A percentile compares a stretch with the other conserved stretches of the same genome.
Conservation (phyloP, 805 yeast genomes). For the Yarrowia sp. region DNA sequence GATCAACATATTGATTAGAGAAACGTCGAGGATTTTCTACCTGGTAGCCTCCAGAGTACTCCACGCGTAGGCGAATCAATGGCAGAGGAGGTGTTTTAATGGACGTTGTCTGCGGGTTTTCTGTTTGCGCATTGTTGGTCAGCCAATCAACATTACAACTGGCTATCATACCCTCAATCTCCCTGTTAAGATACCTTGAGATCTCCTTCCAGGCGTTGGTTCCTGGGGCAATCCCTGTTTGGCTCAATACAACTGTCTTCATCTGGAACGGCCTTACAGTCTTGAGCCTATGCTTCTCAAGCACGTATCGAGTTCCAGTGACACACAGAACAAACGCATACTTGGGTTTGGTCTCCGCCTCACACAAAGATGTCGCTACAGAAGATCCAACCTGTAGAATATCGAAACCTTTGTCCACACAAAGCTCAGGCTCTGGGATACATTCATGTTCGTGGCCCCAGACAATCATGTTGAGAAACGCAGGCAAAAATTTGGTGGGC, state of each 20-base stretch:
- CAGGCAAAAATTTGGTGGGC: slow-evolving; percentile 84
- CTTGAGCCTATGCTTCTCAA: slow-evolving; percentile 67
- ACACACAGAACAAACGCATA: slow-evolving; percentile 74
- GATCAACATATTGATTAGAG: slow-evolving; percentile 87
- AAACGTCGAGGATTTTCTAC: slow-evolving; percentile 92
- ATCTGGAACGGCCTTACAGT: slow-evolving; percentile 85
- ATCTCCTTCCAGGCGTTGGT: slow-evolving; percentile 67
- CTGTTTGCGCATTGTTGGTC: slow-evolving; percentile 44
- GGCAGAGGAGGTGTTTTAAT: slow-evolving; percentile 68
- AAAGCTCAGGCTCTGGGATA: slow-evolving; percentile 65
- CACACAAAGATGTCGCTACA: slow-evolving; percentile 86
- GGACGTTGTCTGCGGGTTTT: slow-evolving; percentile 23
- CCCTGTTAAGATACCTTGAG: slow-evolving; percentile 61
- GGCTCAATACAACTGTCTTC: slow-evolving; percentile 66
- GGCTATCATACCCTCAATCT: slow-evolving; percentile 71
- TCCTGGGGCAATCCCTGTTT: slow-evolving; percentile 65
- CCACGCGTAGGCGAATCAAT: slow-evolving; percentile 79
- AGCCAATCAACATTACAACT: slow-evolving; percentile 63
- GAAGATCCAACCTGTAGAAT: slow-evolving; percentile 94
- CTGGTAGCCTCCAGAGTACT: slow-evolving; percentile 88
- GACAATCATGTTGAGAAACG: slow-evolving; percentile 77
- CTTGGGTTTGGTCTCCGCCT: slow-evolving; percentile 80
- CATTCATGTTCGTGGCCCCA: slow-evolving; percentile 99
- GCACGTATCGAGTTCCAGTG: slow-evolving; percentile 59
- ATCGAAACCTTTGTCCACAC: slow-evolving; percentile 66